Conservation (phyloP, 2,329 filamentous ascomycete species). For the Dactylella cylindrospora region DNA sequence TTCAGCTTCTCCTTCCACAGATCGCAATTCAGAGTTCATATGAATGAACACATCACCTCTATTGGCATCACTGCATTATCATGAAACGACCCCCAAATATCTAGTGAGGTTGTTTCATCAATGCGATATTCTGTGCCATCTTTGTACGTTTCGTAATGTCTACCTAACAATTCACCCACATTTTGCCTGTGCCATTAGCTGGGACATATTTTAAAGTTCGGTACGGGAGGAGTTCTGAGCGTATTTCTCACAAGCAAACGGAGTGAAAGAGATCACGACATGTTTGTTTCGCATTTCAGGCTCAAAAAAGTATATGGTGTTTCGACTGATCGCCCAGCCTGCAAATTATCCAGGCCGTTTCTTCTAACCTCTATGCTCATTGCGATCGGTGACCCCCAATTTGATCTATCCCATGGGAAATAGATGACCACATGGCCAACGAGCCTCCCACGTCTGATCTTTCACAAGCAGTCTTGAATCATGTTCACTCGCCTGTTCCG, state of each 20-base stretch:
- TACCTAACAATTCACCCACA: constrained; percentile 21
- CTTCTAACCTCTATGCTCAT: not conserved
- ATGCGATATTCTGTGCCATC: not conserved
- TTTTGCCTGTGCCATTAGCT: constrained; percentile 16
- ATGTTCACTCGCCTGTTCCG: no score
- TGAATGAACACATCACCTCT: no score
- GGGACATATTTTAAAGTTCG: constrained; percentile 1
- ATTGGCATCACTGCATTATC: no score
- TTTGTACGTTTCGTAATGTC: not conserved
- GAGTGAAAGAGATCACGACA: constrained; percentile 18
- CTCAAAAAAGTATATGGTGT: no score
- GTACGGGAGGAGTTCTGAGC: not conserved
- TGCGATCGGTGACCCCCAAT: constrained; percentile 20
- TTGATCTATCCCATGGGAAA: constrained; percentile 9
- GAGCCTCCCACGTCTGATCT: constrained; percentile 2
- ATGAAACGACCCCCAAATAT: no score
- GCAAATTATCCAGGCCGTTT: constrained; percentile 35
- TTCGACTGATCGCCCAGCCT: no score
- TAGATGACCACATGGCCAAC: constrained; percentile 1
- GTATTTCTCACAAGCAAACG: no score
- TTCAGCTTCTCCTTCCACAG: no score
- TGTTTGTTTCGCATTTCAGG: constrained; percentile 12
- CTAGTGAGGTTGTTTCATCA: constrained; percentile 8
- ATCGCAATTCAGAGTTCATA: no score
- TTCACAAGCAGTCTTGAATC: no score